Evolutionary conservation across 495 filamentous ascomycete species (phyloP).

Genomic region (Penicillium herquei): DNA sequence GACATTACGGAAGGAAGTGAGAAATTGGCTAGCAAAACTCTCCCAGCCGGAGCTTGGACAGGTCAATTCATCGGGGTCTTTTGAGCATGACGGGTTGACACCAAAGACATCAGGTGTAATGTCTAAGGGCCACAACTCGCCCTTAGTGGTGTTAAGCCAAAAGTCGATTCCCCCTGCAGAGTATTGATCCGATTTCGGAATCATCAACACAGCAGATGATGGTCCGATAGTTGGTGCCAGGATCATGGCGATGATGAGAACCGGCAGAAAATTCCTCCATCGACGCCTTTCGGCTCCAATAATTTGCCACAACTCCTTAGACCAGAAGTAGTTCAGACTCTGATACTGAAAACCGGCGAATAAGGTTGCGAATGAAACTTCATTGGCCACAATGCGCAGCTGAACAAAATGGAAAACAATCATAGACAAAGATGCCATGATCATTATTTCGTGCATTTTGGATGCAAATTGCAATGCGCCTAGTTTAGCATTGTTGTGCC

Average conservation of each 20-base stretch:
- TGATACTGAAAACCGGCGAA: slow-evolving; percentile 20
- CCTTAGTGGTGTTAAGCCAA: slow-evolving; percentile 22
- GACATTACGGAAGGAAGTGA: neutral
- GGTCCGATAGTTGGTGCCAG: slow-evolving; percentile 19
- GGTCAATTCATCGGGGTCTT: neutral
- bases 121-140: slow-evolving; percentile 19
- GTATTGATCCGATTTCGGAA: slow-evolving; percentile 17
- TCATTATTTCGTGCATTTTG: slow-evolving; percentile 26
- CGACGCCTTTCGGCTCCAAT: neutral
- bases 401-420: slow-evolving; percentile 17
- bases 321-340: slow-evolving; percentile 26
- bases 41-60: neutral
- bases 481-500: slow-evolving; percentile 10
- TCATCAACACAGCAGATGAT: slow-evolving; percentile 21
- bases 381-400: slow-evolving; percentile 7
- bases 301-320: slow-evolving; percentile 22
- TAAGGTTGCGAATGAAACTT: slow-evolving; percentile 20
- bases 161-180: slow-evolving; percentile 22
- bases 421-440: slow-evolving; percentile 17
- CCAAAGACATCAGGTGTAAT: neutral
- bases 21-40: too few species aligned
- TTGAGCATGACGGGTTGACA: neutral
- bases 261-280: neutral
- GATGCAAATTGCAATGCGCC: slow-evolving; percentile 18
- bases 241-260: slow-evolving; percentile 4